Conservation (phyloP, 2,329 filamentous ascomycete species). For the Cladosporium austrohemisphaericum region DNA sequence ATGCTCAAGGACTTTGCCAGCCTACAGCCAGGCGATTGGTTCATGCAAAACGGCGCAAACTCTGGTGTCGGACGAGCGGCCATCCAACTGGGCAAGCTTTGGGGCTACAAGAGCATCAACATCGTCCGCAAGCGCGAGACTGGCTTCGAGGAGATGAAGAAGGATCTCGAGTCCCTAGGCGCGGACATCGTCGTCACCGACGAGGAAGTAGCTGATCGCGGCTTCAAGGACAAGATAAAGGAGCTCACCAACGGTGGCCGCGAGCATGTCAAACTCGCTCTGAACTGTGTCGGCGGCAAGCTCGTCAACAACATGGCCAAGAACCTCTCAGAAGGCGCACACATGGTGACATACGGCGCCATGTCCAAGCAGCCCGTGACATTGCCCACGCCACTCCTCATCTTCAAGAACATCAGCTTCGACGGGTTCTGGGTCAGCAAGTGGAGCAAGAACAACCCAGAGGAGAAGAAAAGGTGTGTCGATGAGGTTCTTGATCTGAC, state of each 20-base stretch:
- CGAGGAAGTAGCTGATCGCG: conserved; percentile 56
- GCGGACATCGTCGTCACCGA: conserved; percentile 62
- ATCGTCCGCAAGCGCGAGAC: conserved; percentile 71
- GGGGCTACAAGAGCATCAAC: conserved; percentile 90
- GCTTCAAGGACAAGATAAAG: conserved; percentile 59
- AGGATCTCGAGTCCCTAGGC: conserved; percentile 59
- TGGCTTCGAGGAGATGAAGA: conserved; percentile 62
- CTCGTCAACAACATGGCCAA: conserved; percentile 75
- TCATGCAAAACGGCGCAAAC: conserved; percentile 96
- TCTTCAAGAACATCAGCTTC: conserved; percentile 88
- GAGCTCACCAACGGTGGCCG: conserved; percentile 68
- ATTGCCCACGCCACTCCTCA: conserved; percentile 77
- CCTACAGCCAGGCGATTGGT: conserved; percentile 76
- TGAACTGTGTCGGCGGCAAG: conserved; percentile 94
- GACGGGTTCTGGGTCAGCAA: conserved; percentile 92
- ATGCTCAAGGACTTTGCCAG: conserved; percentile 79
- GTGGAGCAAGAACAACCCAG: conserved; percentile 74
- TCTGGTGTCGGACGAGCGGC: conserved; percentile 86
- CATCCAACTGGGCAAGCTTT: conserved; percentile 79
- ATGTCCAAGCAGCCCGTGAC: conserved; percentile 86
- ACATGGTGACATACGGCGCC: conserved; percentile 89
- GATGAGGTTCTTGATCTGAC: conserved; percentile 76
- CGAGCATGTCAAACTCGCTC: conserved; percentile 68
- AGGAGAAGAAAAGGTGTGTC: conserved; percentile 75
- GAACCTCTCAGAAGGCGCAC: conserved; percentile 61